phyloP scores from a whole-genome alignment of 768 basidiomycete species.

The Termitomyces sp. region DNA sequence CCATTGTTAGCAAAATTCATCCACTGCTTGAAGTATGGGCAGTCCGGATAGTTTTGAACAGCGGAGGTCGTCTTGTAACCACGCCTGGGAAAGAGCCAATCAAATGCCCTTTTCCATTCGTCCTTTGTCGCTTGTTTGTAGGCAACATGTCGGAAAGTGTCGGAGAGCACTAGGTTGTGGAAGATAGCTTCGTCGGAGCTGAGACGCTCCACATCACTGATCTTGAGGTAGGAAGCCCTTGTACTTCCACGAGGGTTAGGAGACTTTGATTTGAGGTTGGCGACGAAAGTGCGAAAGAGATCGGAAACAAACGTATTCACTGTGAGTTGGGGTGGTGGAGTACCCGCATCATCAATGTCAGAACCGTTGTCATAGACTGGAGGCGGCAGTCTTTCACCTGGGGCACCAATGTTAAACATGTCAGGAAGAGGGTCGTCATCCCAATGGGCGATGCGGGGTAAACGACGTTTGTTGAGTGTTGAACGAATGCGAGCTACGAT shows the following conservation, averaged over 20 bases:
- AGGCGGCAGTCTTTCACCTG: background rate
- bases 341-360: background rate
- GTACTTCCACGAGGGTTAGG: conserved; percentile 1
- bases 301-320: background rate
- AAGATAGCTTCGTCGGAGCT: background rate
- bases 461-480: background rate
- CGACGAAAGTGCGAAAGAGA: background rate
- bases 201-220: background rate
- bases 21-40: too few species aligned
- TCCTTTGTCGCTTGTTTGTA: background rate
- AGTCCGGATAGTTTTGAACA: too few species aligned
- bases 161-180: background rate
- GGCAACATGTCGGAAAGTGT: background rate
- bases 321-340: background rate
- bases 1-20: too few species aligned
- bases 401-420: background rate
- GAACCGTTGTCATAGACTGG: background rate
- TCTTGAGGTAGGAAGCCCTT: conserved; percentile 2
- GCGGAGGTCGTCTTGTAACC: too few species aligned
- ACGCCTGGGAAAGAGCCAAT: too few species aligned
- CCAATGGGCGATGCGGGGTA: too few species aligned
- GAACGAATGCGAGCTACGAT: background rate
- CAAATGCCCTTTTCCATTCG: too few species aligned
- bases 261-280: background rate
- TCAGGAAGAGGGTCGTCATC: background rate